A percentile compares a stretch with the other conserved stretches of the same genome.
Evolutionary conservation across 2,329 filamentous ascomycete species (phyloP).

Genomic region (Aspergillus transmontanensis): DNA sequence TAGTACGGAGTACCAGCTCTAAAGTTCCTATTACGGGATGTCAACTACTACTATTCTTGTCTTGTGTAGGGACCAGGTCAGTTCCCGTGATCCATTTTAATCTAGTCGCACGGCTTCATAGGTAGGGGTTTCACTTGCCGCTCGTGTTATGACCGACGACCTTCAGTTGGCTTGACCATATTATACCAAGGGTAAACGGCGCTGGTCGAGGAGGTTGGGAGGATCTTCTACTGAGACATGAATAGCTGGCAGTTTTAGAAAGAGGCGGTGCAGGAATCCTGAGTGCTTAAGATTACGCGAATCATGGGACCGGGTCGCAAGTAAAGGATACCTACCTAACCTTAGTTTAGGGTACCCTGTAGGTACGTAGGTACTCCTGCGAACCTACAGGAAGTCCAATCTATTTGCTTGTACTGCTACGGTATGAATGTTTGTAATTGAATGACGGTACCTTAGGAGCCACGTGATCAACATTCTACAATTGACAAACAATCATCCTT

Average conservation of each 20-base stretch:
- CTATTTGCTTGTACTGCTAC: background rate
- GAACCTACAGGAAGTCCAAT: background rate
- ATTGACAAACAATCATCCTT: background rate
- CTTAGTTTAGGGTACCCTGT: background rate
- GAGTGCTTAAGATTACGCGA: background rate
- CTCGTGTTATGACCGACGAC: background rate
- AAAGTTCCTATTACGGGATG: background rate
- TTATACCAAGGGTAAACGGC: background rate
- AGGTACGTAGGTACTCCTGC: background rate
- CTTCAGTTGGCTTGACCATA: background rate
- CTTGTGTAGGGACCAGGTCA: background rate
- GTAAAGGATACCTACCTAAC: background rate
- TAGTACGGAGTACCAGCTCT: background rate
- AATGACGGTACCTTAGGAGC: background rate
- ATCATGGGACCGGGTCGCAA: background rate
- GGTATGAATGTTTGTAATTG: background rate
- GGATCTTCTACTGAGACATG: background rate
- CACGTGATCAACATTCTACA: background rate
- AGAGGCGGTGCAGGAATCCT: constrained; percentile 8
- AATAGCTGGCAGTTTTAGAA: constrained; percentile 2
- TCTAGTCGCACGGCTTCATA: constrained; percentile 16
- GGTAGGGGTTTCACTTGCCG: constrained; percentile 2
- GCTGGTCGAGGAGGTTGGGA: background rate
- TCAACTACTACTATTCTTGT: background rate
- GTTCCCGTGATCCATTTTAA: constrained; percentile 13